Conservation (phyloP, 2,329 filamentous ascomycete species). For the Paecilomyces dactylethromorphus region DNA sequence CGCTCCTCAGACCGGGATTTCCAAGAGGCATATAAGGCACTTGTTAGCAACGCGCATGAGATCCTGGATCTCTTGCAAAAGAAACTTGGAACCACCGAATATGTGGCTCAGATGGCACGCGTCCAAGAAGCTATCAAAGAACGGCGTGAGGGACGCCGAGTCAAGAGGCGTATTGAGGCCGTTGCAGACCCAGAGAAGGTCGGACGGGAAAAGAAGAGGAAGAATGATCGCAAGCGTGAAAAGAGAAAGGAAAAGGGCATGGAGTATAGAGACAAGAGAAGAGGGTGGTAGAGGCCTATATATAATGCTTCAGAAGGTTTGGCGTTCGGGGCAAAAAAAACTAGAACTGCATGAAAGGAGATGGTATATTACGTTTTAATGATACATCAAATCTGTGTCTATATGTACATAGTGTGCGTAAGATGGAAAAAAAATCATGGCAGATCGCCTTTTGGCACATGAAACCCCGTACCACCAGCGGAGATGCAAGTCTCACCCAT, state of each 20-base stretch:
- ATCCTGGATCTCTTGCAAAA: conserved; percentile 77
- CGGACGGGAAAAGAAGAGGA: conserved; percentile 72
- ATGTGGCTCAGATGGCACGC: conserved; percentile 64
- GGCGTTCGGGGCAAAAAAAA: conserved; percentile 15
- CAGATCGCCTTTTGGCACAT: not conserved
- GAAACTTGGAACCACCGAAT: conserved; percentile 73
- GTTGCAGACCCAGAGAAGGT: conserved; percentile 74
- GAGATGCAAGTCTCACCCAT: not conserved
- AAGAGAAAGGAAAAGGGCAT: conserved; percentile 70
- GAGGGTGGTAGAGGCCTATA: conserved; percentile 53
- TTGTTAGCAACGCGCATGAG: conserved; percentile 68
- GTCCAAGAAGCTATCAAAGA: conserved; percentile 68
- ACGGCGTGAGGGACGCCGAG: conserved; percentile 65
- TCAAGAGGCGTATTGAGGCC: conserved; percentile 84
- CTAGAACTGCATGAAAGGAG: not conserved
- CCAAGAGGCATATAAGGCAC: conserved; percentile 59
- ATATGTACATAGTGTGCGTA: conserved; percentile 1
- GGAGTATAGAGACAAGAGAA: conserved; percentile 65
- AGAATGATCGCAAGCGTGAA: conserved; percentile 76
- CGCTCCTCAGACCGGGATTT: conserved; percentile 66
- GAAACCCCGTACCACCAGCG: no score
- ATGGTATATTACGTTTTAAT: conserved; percentile 1
- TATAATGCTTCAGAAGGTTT: not conserved
- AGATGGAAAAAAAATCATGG: not conserved
- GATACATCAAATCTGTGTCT: not conserved